Percentiles rank a stretch among this genome's conserved stretches.
Conservation (phyloP, 2,329 filamentous ascomycete genomes). For the Neofusicoccum cordaticola region DNA sequence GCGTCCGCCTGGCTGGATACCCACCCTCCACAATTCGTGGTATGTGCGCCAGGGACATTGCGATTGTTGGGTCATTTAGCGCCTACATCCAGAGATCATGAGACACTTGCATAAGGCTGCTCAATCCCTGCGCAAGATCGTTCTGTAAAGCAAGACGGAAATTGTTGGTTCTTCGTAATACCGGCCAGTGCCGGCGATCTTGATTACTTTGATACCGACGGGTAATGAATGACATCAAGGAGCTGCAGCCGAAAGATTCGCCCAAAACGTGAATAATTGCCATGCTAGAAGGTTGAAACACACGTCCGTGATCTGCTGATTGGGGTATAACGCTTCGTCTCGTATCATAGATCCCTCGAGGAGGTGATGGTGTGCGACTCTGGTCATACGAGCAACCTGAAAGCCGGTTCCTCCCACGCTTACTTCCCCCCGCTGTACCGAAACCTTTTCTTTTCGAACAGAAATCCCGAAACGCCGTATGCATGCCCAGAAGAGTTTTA, state of each 20-base stretch:
- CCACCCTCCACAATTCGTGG: constrained; percentile 1
- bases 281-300: neutral
- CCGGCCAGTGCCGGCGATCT: neutral
- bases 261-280: neutral
- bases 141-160: neutral
- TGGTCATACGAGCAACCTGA: neutral
- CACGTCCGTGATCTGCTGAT: neutral
- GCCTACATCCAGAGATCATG: constrained; percentile 4
- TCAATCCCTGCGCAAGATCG: neutral
- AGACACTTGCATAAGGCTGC: constrained; percentile 1
- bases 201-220: neutral
- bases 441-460: neutral
- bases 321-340: constrained; percentile 6
- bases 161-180: neutral
- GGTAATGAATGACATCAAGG: neutral
- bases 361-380: neutral
- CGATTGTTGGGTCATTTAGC: neutral
- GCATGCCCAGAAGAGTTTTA: neutral
- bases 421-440: neutral
- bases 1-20: constrained; percentile 8
- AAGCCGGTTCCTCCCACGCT: neutral
- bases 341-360: neutral
- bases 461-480: constrained; percentile 1
- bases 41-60: neutral
- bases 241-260: neutral